These are phyloP conservation scores for Pseudocercospora fuligena DNA, from an alignment of 2,329 filamentous ascomycete genomes.

Conservation along the genomic window DNA sequence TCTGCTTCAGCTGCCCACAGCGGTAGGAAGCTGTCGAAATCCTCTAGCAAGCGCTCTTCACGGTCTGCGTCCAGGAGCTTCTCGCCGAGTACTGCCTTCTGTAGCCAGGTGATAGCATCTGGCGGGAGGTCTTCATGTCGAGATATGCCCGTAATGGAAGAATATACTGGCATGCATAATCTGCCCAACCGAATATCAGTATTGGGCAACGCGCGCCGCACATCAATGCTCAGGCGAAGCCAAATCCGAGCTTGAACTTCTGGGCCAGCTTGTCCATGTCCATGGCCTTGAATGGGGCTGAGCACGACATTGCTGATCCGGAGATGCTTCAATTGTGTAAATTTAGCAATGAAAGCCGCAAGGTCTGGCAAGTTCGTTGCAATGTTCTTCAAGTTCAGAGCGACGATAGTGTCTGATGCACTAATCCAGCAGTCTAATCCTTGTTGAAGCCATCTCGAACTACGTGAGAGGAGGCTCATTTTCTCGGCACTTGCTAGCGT, in stretches of 20 bases:
- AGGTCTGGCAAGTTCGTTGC: background rate
- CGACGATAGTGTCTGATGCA: constrained; percentile 5
- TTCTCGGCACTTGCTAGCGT: constrained; percentile 8
- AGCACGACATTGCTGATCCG: background rate
- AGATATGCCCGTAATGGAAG: background rate
- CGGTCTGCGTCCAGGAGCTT: constrained; percentile 23
- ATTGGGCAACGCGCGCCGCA: constrained; percentile 19
- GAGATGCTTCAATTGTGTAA: background rate
- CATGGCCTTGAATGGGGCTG: background rate
- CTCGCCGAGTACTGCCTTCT: constrained; percentile 24
- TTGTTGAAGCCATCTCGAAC: background rate
- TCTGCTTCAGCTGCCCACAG: constrained; percentile 31
- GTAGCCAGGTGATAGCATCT: constrained; percentile 24
- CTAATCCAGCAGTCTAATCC: constrained; percentile 7
- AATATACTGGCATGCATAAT: constrained; percentile 5
- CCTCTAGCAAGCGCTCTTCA: constrained; percentile 29
- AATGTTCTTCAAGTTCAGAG: background rate
- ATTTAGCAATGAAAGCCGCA: background rate
- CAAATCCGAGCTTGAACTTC: constrained; percentile 17
- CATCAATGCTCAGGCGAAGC: constrained; percentile 22
- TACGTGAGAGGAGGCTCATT: background rate
- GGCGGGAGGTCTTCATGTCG: background rate
- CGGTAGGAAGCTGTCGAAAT: constrained; percentile 30
- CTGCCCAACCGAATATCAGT: constrained; percentile 13
- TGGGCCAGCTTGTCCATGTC: background rate